phyloP scores from a whole-genome alignment of 805 yeast genomes.

The Candida odintsovae region DNA sequence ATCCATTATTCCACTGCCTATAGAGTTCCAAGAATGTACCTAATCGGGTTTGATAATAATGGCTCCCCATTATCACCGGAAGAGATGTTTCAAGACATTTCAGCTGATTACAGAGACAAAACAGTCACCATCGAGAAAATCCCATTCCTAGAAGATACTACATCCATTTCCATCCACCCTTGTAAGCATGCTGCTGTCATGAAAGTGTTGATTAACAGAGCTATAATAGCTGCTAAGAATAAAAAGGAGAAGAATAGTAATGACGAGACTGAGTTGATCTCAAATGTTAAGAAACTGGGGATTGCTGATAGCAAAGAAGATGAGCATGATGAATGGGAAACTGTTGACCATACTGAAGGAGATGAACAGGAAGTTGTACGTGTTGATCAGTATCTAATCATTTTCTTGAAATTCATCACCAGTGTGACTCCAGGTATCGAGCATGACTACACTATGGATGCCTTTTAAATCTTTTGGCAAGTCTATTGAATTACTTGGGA shows the following conservation, averaged over 20 bases:
- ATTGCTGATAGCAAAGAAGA: slow-evolving; percentile 31
- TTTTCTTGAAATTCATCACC: slow-evolving; percentile 89
- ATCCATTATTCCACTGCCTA: slow-evolving; percentile 92
- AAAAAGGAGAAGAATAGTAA: slow-evolving; percentile 22
- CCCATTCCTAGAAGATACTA: slow-evolving; percentile 72
- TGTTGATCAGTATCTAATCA: slow-evolving; percentile 86
- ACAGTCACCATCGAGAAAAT: slow-evolving; percentile 94
- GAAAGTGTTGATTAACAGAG: slow-evolving; percentile 77
- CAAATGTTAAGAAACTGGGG: slow-evolving; percentile 43
- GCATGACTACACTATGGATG: slow-evolving; percentile 98
- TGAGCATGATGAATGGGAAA: slow-evolving; percentile 53
- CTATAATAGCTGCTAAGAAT: slow-evolving; percentile 43
- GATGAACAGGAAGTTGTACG: slow-evolving; percentile 47
- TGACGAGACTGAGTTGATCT: slow-evolving; percentile 23
- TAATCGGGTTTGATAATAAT: slow-evolving; percentile 77
- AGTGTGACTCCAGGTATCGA: slow-evolving; percentile 98
- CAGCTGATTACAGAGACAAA: slow-evolving; percentile 87
- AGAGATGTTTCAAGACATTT: slow-evolving; percentile 92
- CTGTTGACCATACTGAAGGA: slow-evolving; percentile 30
- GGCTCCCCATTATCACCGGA: slow-evolving; percentile 85
- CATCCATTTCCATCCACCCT: slow-evolving; percentile 87
- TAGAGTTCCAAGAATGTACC: slow-evolving; percentile 90
- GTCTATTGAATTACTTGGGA: no score
- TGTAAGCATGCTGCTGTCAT: slow-evolving; percentile 94
- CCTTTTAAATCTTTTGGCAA: slow-evolving; percentile 56